Evolutionary conservation across 257 asterid species (phyloP), one percentile per base, ranked within the genome.

Genomic region (Paulownia fortunei): DNA sequence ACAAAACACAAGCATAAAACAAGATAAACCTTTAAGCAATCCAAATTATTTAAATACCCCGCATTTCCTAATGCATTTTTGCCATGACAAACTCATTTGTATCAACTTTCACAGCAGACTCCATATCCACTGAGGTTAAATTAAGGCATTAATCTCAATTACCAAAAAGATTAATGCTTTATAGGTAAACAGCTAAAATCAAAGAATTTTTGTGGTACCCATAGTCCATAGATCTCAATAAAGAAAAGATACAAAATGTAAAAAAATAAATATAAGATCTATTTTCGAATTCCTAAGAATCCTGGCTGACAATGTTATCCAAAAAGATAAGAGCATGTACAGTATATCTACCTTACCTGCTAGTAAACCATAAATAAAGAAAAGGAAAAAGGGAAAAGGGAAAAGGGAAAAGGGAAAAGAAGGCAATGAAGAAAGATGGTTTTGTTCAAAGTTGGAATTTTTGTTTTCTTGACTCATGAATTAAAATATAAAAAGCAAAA

Each of bases 1-100:
- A 79, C 60, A 85, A 82, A 83, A 83, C 88, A 85, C 82, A 83
- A 78, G 81, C 79, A 72, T 72, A 85, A 83, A 87, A 86, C 88
- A 78, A 86, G 87, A 81, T 79, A 67, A 83, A 11, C 79, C 84
- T 78, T 81, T 82, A 80, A 74, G 75, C 81, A 51, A 77, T 63
- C 82, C 69, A 70, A 72, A 80, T 26, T 81, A 82, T 41, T 80
- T 52, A 76, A 32, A 76, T 58, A 58, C 42, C 56, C n/a, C 6
- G 41, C 26, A 44, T 65, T 67, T 56, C 47, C 69, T 55, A 75
- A 74, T 32, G 44, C 74, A n/a, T 18, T 73, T 27, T 74, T 24
- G 16, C 46, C 66, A 59, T 73, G 68, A 59, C 70, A 62, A 68
- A 56, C 66, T 52, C 60, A 15, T 34, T 44, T 78, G 23, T n/a